Conservation (phyloP, 495 filamentous ascomycete species). For the Penicillium roqueforti region DNA sequence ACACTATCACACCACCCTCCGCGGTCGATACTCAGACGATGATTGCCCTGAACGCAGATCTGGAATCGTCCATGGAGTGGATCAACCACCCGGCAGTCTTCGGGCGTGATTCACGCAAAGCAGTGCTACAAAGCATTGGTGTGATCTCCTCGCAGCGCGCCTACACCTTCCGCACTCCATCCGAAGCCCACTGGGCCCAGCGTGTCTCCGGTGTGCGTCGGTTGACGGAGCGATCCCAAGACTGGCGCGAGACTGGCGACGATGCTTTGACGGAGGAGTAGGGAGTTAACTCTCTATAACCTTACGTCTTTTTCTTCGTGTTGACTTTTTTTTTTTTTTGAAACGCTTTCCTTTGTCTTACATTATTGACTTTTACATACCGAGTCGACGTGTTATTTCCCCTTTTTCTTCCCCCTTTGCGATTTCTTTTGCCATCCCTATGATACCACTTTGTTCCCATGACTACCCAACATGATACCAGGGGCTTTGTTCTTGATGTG, state of each 20-base stretch:
- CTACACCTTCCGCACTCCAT: constrained; percentile 85
- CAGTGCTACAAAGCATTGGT: constrained; percentile 92
- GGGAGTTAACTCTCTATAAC: neutral
- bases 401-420: constrained; percentile 7
- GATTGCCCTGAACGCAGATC: constrained; percentile 81
- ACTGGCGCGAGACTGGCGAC: constrained; percentile 82
- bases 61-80: constrained; percentile 96
- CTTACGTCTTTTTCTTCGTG: neutral
- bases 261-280: constrained; percentile 81
- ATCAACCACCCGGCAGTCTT: constrained; percentile 97
- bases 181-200: constrained; percentile 80
- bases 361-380: neutral
- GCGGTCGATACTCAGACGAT: constrained; percentile 77
- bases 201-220: constrained; percentile 72
- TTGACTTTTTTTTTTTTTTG: constrained; percentile 9
- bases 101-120: constrained; percentile 89
- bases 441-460: constrained; percentile 49
- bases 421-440: constrained; percentile 14
- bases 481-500: constrained; percentile 31
- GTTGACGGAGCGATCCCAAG: constrained; percentile 71
- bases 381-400: neutral
- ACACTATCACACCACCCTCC: constrained; percentile 60
- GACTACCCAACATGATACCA: constrained; percentile 42
- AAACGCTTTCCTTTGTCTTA: neutral
- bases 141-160: constrained; percentile 92